Evolutionary conservation across 2,329 filamentous ascomycete species (phyloP), one percentile per base, ranked within the genome.

Genomic region (Sclerotinia glacialis): DNA sequence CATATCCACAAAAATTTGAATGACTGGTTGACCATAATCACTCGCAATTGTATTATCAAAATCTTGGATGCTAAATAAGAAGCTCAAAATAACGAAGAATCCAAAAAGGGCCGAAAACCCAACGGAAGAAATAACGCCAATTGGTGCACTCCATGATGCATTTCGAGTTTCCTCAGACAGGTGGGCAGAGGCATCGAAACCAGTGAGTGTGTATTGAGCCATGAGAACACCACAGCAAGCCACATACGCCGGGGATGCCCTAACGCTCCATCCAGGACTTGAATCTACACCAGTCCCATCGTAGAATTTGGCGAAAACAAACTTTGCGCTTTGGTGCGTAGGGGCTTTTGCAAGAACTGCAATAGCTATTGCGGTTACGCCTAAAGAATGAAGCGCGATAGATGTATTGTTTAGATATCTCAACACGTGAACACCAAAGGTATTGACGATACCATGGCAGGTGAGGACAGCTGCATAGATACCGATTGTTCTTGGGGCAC

Each of bases 11-110:
- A 87, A 78, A 49, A 87, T 86, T 75, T 86, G 84, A 5, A 86
- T 76, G 6, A 87, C 82, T 0, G 85, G 85, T 72, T 86, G 83
- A 2, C 73, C 78, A 68, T 83, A 83, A 0, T 69, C 60, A 54
- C 79, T 80, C 40, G 71, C 70, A n/a, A 86, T 68, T 0, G 82
- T 84, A 5, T 68, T 61, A 5, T 81, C 78, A 67, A 86, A 83
- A 74, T 86, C 80, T 73, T 87, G 85, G 70, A 87, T 83, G 5
- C 81, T 84, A 74, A 87, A 87, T 9, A 86, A 76, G 62, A 86
- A 81, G 55, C 82, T 80, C 58, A 86, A 76, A 44, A 87, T 75
- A n/a, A 86, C 81, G 70, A 86, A 85, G 73, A 85, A 84, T n/a
- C 84, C 84, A 72, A 86, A 86, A 23, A 85, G 58, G 1, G 83